Evolutionary conservation across 176 grass and related monocot genomes (phyloP).

Genomic region (Triticum dicoccoides): DNA sequence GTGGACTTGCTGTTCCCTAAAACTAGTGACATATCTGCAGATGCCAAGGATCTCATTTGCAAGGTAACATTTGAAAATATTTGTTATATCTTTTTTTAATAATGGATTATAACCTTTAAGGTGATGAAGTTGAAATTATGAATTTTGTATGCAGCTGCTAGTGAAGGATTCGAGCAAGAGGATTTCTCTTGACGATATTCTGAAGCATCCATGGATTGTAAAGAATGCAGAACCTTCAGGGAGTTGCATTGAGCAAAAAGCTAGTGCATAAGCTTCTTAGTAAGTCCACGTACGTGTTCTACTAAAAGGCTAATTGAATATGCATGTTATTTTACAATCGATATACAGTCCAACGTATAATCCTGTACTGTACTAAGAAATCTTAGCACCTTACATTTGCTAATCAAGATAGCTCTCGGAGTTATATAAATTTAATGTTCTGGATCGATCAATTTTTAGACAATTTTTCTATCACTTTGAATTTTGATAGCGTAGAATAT

Average conservation of each 20-base stretch:
- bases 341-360: background rate
- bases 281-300: constrained; percentile 3
- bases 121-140: background rate
- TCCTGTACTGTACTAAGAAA: background rate
- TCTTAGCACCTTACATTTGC: background rate
- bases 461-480: background rate
- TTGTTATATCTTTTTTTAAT: background rate
- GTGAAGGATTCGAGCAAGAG: constrained; percentile 95
- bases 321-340: background rate
- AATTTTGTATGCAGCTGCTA: constrained; percentile 55
- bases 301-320: background rate
- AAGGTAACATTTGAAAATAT: constrained; percentile 46
- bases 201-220: constrained; percentile 82
- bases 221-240: constrained; percentile 83
- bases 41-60: constrained; percentile 89
- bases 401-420: background rate
- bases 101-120: background rate
- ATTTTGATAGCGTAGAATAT: background rate
- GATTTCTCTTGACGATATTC: constrained; percentile 68
- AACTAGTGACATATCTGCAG: constrained; percentile 46
- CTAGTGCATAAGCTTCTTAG: background rate
- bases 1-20: constrained; percentile 84
- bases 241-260: constrained; percentile 50
- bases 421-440: background rate
- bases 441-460: background rate